Evolutionary conservation across 352 stramenopile species (phyloP), one percentile per base, ranked within the genome.

Genomic region (Globisporangium okanoganense): DNA sequence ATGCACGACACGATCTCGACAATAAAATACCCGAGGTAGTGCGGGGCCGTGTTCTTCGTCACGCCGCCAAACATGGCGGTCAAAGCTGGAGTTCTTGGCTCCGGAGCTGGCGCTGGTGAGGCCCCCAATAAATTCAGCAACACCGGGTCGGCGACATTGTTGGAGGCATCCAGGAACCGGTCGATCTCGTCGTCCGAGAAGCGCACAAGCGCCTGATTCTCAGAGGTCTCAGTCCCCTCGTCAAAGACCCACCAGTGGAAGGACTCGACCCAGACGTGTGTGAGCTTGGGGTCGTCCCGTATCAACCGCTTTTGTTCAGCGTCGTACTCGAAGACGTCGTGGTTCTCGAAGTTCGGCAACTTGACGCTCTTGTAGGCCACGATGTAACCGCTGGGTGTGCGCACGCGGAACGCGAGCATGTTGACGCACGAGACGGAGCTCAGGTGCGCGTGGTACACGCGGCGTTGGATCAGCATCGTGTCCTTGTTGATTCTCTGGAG

Each of bases 401-500:
- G 50, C 16, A 59, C 25, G 10, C 61, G 61, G 31, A 65, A 65
- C 41, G 43, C 53, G 29, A 65, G 59, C 59, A 60, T 44, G 24
- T 47, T 55, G 35, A 76, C 72, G 58, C 73, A 82, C 51, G 72
- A 69, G 40, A 82, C 69, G 4, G 61, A 74, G 43, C 71, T 65
- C 38, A 82, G 64, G 38, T 78, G 69, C 49, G 73, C 61, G 49
- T 82, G 73, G 59, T 82, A 70, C 64, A 82, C 73, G 27, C 69
- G 73, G 36, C 73, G 73, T 62, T 79, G 71, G 1, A 75, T 25
- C 14, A 82, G 62, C 18, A 82, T 25, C 25, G 67, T 73, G 53
- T 82, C 69, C 5, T 79, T 60, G 64, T 79, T 79, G 56, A 82
- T 74, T 40, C 70, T 68, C 40, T 82, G 73, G 40, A 82, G 56